Evolutionary conservation across 768 basidiomycete species (phyloP), one percentile per base, ranked within the genome.

Genomic region (Rhodocollybia butyracea): DNA sequence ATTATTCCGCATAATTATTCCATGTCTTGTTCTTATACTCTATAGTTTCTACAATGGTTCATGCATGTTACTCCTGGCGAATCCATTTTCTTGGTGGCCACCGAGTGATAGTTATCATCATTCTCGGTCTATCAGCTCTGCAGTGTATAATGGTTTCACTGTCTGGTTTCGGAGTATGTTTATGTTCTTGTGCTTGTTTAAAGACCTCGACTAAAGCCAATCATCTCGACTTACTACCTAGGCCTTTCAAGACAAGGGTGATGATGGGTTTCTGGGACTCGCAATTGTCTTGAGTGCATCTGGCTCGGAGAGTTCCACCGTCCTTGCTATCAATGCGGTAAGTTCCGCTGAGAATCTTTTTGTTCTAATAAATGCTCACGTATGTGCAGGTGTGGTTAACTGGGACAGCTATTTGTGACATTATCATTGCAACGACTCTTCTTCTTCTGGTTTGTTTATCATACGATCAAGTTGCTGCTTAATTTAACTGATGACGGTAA

Each of bases 391-490:
- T 64, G 11, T 70, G 68, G 67, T 57, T 70, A 11, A 56, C 58
- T 3, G 57, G 59, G 6, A 66, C 63, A 39, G 57, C 60, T 39
- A 52, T 64, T 15, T 60, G 61, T 11, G 63, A 68, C 50, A 31
- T 66, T 3, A 40, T 68, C 13, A 64, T 70, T 22, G 61, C 67
- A 1, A 59, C 41, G 3, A 59, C 61, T 30, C 63, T 68, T 62
- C 51, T 66, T n/a, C 60, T 56, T 46, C 65, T 66, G 34, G 68
- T 68, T 30, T 36, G 66, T n/a, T n/a, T n/a, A n/a, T n/a, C n/a
- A n/a, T n/a, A n/a, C n/a, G n/a, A n/a, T 58, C 12, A 26, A 13
- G 5, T 5, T 5, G 15, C 21, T 8, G 17, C 34, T 8, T 17
- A 22, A 11, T 47, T 4, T n/a, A 26, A 15, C 19, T 17, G 6